These are phyloP conservation scores for Thelonectria blattea DNA, from an alignment of 2,329 filamentous ascomycete genomes.

Conservation along the genomic window DNA sequence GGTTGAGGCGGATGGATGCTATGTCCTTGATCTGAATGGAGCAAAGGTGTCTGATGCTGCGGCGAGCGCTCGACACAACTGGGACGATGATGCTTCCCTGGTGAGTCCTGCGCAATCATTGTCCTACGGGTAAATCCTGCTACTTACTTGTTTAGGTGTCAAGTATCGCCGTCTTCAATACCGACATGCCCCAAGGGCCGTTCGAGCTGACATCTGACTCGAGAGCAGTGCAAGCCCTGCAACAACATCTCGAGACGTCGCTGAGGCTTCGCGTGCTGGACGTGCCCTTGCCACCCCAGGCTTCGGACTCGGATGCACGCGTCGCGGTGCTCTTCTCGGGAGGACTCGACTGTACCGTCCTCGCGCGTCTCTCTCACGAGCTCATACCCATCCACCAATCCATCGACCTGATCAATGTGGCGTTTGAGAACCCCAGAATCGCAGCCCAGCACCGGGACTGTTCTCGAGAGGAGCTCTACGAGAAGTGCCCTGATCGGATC, in stretches of 20 bases:
- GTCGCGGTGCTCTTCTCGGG: constrained; percentile 91
- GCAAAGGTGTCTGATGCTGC: constrained; percentile 10
- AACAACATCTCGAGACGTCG: constrained; percentile 63
- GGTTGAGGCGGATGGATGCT: constrained; percentile 84
- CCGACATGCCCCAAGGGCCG: constrained; percentile 46
- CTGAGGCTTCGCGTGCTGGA: constrained; percentile 68
- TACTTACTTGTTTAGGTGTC: constrained; percentile 58
- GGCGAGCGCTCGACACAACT: constrained; percentile 37
- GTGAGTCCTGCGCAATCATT: constrained; percentile 47
- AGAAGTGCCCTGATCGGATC: constrained; percentile 86
- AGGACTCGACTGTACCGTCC: constrained; percentile 87
- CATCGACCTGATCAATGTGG: constrained; percentile 92
- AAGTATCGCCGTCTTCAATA: constrained; percentile 61
- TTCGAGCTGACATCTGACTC: constrained; percentile 42
- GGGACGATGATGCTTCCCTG: constrained; percentile 46
- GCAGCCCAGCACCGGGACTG: constrained; percentile 57
- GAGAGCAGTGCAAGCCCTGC: constrained; percentile 59
- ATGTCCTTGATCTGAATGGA: constrained; percentile 64
- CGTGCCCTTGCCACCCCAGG: constrained; percentile 64
- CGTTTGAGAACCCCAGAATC: constrained; percentile 90
- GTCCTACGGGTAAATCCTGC: constrained; percentile 37
- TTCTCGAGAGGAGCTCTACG: constrained; percentile 61
- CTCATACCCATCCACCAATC: constrained; percentile 70
- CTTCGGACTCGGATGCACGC: constrained; percentile 50
- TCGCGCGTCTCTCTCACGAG: constrained; percentile 82